phyloP scores from a whole-genome alignment of 192 early-diverging fungal genomes.

The Linderina pennispora region DNA sequence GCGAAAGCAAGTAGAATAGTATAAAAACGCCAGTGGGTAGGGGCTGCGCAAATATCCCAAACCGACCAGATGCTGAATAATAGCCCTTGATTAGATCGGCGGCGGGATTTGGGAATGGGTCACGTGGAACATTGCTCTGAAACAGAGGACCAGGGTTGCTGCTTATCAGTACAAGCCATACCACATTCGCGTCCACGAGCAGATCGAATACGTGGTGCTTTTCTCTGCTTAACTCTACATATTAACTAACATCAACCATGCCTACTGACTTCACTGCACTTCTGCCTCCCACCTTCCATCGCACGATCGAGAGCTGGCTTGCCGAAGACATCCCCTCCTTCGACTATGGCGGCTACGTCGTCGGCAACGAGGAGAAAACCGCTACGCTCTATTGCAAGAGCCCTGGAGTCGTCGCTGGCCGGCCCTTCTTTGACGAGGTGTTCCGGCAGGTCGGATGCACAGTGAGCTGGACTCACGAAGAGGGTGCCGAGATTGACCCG shows the following conservation, averaged over 20 bases:
- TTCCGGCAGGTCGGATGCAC: constrained; percentile 86
- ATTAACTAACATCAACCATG: constrained; percentile 10
- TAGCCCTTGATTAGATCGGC: not conserved
- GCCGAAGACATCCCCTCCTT: constrained; percentile 96
- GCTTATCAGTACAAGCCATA: no score
- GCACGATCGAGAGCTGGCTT: constrained; percentile 75
- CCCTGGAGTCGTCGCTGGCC: constrained; percentile 83
- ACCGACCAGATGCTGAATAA: not conserved
- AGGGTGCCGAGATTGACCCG: constrained; percentile 80
- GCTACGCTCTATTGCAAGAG: constrained; percentile 88
- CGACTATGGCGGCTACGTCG: constrained; percentile 97
- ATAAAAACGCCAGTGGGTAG: not conserved
- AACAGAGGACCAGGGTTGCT: no score
- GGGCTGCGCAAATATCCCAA: not conserved
- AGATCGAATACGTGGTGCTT: not conserved
- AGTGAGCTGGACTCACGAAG: constrained; percentile 79
- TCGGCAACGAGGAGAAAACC: constrained; percentile 75
- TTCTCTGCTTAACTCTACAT: not conserved
- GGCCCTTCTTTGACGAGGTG: constrained; percentile 94
- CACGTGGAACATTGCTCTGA: no score
- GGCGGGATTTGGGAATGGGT: not conserved
- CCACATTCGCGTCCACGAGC: no score
- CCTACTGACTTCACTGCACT: constrained; percentile 59
- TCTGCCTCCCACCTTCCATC: constrained; percentile 68
- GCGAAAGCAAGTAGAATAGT: not conserved